Evolutionary conservation across 1,284 basidiomycete genomes (phyloP).

Genomic region (Bjerkandera adusta): DNA sequence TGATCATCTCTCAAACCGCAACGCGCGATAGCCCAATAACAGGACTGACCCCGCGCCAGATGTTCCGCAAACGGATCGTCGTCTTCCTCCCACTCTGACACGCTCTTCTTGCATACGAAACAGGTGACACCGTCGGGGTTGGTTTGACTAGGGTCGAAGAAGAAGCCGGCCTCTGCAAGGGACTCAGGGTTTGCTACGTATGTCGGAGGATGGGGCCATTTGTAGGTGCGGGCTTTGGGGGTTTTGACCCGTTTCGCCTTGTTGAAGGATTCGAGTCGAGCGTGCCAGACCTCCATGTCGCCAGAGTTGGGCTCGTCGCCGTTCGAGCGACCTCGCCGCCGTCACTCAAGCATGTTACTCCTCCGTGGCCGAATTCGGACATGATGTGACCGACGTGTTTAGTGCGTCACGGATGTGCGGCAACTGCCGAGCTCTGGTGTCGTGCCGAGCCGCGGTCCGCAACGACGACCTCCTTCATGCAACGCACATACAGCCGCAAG

Average conservation of each 20-base stretch:
- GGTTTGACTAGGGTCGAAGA: constrained; percentile 60
- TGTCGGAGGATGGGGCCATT: constrained; percentile 64
- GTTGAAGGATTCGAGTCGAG: constrained; percentile 58
- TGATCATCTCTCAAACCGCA: constrained; percentile 62
- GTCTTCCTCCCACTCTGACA: constrained; percentile 75
- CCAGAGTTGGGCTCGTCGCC: too few relatives aligned
- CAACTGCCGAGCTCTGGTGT: too few relatives aligned
- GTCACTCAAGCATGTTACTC: too few relatives aligned
- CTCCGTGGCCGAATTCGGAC: too few relatives aligned
- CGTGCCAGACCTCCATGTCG: constrained; percentile 60
- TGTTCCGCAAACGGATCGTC: constrained; percentile 85
- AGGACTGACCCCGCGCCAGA: constrained; percentile 59
- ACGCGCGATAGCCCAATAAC: constrained; percentile 75
- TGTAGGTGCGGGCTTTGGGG: constrained; percentile 37
- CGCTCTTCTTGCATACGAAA: constrained; percentile 72
- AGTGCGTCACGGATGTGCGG: too few relatives aligned
- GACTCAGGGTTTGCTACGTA: constrained; percentile 65
- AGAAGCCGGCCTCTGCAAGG: constrained; percentile 84
- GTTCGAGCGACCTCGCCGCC: too few relatives aligned
- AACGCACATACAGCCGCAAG: constrained; percentile 17
- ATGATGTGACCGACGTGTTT: too few relatives aligned
- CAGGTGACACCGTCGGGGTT: constrained; percentile 72
- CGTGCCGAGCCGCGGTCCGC: too few relatives aligned
- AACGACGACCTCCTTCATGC: background rate
- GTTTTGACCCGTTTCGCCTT: constrained; percentile 45